Evolutionary conservation across 1,284 basidiomycete species (phyloP).

Genomic region (Taiwanofungus camphoratus): DNA sequence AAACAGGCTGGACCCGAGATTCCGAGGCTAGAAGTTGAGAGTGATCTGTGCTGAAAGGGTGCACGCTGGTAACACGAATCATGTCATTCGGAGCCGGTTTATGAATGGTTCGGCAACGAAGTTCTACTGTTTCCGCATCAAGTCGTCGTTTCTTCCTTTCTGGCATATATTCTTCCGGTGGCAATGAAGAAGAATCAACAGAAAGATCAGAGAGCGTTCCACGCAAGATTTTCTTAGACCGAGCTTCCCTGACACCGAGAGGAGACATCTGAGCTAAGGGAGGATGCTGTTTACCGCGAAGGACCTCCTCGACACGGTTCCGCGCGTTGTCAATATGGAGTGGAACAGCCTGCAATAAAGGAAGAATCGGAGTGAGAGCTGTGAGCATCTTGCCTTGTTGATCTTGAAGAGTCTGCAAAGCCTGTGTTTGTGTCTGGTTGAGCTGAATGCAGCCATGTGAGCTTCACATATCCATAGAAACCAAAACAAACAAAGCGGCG

Average conservation of each 20-base stretch:
- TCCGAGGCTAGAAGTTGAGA: no score
- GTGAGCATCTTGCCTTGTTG: slow-evolving; percentile 47
- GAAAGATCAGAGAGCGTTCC: no score
- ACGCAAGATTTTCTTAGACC: no score
- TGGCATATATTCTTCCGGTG: background rate
- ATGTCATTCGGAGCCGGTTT: background rate
- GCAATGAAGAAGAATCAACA: background rate
- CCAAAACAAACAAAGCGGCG: slow-evolving; percentile 10
- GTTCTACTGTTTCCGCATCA: background rate
- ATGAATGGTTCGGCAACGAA: background rate
- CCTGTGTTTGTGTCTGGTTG: slow-evolving; percentile 39
- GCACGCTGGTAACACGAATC: no score
- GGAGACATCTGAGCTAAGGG: background rate
- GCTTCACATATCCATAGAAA: background rate
- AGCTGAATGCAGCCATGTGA: slow-evolving; percentile 15
- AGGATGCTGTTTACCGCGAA: slow-evolving; percentile 16
- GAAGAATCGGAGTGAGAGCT: slow-evolving; percentile 48
- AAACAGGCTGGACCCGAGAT: no score
- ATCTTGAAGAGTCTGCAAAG: slow-evolving; percentile 49
- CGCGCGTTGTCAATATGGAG: slow-evolving; percentile 50
- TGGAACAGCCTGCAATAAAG: slow-evolving; percentile 51
- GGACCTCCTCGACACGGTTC: slow-evolving; percentile 33
- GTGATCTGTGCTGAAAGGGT: no score
- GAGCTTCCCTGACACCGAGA: background rate
- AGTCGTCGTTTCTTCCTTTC: slow-evolving; percentile 1